Percentiles rank a stretch among this genome's conserved stretches.
phyloP scores from a whole-genome alignment of 2,329 filamentous ascomycete species.

The Chaetothyriales sp. region DNA sequence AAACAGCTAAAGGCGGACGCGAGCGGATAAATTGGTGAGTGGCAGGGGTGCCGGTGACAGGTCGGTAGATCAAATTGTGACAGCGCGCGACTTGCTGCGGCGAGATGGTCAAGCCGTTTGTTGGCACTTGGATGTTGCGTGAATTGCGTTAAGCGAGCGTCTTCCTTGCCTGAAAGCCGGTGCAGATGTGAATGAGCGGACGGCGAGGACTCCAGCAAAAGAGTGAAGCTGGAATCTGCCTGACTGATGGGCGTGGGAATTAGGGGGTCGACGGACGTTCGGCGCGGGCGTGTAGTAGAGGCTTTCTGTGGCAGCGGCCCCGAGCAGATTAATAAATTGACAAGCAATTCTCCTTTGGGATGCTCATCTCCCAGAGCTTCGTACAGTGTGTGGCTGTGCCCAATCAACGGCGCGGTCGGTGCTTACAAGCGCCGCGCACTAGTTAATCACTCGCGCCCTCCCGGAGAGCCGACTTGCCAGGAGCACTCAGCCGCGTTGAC shows the following conservation, averaged over 20 bases:
- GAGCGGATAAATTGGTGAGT: not conserved
- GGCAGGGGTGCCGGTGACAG: no score
- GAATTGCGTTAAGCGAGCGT: not conserved
- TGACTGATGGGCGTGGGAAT: conserved; percentile 2
- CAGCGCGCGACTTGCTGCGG: not conserved
- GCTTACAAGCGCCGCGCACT: not conserved
- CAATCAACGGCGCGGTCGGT: not conserved
- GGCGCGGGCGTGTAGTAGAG: no score
- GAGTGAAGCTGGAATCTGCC: conserved; percentile 49
- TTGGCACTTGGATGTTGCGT: not conserved
- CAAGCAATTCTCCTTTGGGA: not conserved
- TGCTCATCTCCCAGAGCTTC: not conserved
- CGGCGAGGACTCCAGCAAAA: conserved; percentile 39
- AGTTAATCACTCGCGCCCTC: not conserved
- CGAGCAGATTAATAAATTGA: not conserved
- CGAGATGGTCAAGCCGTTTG: not conserved
- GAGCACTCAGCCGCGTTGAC: not conserved
- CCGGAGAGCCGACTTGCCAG: not conserved
- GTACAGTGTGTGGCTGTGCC: not conserved
- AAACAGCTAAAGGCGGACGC: not conserved
- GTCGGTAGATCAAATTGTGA: no score
- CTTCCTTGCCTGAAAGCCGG: not conserved
- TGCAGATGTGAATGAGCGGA: conserved; percentile 31
- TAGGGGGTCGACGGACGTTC: no score
- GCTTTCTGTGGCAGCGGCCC: no score